Base-by-base conservation (phyloP, 306 rosid species). In the Vigna angularis region DNA sequence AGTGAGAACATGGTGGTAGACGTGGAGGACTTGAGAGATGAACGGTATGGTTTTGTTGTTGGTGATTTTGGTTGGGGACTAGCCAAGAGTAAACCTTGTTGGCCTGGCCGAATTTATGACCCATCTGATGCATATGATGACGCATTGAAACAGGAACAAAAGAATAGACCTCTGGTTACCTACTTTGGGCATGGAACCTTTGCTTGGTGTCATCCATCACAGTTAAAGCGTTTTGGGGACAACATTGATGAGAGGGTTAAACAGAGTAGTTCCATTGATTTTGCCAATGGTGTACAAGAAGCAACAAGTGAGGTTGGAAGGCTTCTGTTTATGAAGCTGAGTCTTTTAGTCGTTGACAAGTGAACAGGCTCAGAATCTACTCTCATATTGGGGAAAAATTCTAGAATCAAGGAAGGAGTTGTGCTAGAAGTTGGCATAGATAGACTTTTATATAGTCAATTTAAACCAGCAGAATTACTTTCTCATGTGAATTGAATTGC, bases 41-140 rank as follows among this genome's bases (percentile, higher is more conserved):
- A 67, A 53, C 87, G 50, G 2, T 56, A 68, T 76, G 78, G 16
- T 17, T 86, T 87, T 69, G 68, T 72, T 8, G 87, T 88, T n/a
- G 97, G 97, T 17, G 95, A 89, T 82, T 93, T 87, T 76, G 93
- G 91, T 62, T 93, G 97, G 97, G 93, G 97, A 12, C 88, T 89
- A 81, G 82, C 88, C 45, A 87, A 83, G 91, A 86, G 89, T 79
- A 89, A 91, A 57, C 90, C 91, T 4, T 93, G 95, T 92, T 93
- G 98, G 97, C 97, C 95, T 7, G 95, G 97, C 26, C 91, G 83
- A 79, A 75, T 89, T 77, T 91, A 85, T 20, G 87, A 91, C 34
- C 91, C 94, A 0, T 78, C 77, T 0, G 84, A 81, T 74, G 98
- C 93, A 12, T 89, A 95, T 0, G 84, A 86, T 4, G 56, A n/a